These are phyloP conservation scores for Fusarium duplospermum DNA, from an alignment of 2,329 filamentous ascomycete genomes.

Conservation along the genomic window DNA sequence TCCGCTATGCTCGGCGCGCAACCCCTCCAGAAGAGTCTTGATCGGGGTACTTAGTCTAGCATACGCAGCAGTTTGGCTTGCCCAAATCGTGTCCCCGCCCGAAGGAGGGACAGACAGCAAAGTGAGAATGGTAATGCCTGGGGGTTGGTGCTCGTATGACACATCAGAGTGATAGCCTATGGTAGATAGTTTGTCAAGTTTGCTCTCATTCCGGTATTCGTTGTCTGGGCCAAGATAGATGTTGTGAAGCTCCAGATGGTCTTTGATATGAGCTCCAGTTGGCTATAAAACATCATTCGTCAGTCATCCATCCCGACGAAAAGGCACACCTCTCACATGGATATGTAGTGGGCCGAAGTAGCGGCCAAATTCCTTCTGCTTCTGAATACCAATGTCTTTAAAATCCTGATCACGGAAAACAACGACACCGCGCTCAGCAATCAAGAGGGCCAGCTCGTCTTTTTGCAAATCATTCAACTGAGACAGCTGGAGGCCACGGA, in stretches of 20 bases:
- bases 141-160: constrained; percentile 56
- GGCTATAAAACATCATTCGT: constrained; percentile 44
- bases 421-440: constrained; percentile 53
- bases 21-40: constrained; percentile 3
- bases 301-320: background rate
- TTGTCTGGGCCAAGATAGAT: constrained; percentile 61
- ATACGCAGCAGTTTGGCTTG: constrained; percentile 6
- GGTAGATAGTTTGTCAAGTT: constrained; percentile 44
- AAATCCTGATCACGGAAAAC: constrained; percentile 46
- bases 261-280: constrained; percentile 56
- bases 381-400: constrained; percentile 51
- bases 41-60: constrained; percentile 2
- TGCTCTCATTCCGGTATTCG: constrained; percentile 48
- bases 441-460: constrained; percentile 56
- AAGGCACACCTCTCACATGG: background rate
- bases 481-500: constrained; percentile 54
- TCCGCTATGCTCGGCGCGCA: constrained; percentile 11
- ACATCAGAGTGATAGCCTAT: constrained; percentile 57
- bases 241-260: constrained; percentile 57
- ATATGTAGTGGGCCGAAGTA: background rate
- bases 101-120: background rate
- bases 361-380: constrained; percentile 50
- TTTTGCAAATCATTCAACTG: constrained; percentile 52
- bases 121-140: constrained; percentile 53
- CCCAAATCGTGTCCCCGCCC: constrained; percentile 18